Conservation (phyloP, 805 yeast species). For the Brettanomyces sp. region DNA sequence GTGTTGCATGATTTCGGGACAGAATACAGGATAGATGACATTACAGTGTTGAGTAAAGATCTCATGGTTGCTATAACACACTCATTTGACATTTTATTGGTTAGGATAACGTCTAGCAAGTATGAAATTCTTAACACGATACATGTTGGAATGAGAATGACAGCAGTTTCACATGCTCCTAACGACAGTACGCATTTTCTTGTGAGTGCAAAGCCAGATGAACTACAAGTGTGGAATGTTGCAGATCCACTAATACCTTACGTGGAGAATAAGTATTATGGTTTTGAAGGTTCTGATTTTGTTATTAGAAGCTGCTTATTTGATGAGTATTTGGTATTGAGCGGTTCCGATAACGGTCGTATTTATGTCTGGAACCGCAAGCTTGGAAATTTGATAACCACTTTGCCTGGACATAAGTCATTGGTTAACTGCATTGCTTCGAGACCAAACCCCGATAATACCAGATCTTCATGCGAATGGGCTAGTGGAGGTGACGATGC, state of each 20-base stretch:
- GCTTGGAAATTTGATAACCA: constrained; percentile 56
- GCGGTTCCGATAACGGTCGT: constrained; percentile 78
- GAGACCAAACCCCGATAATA: constrained; percentile 28
- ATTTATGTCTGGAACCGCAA: constrained; percentile 71
- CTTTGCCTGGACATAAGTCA: constrained; percentile 53
- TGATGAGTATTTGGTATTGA: constrained; percentile 58
- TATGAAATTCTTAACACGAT: constrained; percentile 27
- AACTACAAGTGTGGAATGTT: constrained; percentile 76
- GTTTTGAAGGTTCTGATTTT: constrained; percentile 61
- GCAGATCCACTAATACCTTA: constrained; percentile 32
- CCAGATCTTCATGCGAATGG: constrained; percentile 32
- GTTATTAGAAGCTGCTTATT: constrained; percentile 76
- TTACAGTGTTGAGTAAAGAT: constrained; percentile 59
- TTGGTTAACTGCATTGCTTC: constrained; percentile 75
- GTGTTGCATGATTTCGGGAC: constrained; percentile 15
- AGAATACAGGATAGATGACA: constrained; percentile 49
- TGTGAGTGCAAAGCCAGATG: constrained; percentile 64
- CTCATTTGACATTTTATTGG: constrained; percentile 52
- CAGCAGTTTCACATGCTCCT: constrained; percentile 52
- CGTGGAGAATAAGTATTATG: constrained; percentile 54
- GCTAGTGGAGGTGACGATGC: constrained; percentile 84
- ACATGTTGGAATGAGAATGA: constrained; percentile 46
- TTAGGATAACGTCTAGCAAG: constrained; percentile 31
- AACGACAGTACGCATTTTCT: constrained; percentile 43
- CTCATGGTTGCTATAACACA: constrained; percentile 53